Conservation (phyloP, 495 filamentous ascomycete species). For the Jackrogersella minutella region DNA sequence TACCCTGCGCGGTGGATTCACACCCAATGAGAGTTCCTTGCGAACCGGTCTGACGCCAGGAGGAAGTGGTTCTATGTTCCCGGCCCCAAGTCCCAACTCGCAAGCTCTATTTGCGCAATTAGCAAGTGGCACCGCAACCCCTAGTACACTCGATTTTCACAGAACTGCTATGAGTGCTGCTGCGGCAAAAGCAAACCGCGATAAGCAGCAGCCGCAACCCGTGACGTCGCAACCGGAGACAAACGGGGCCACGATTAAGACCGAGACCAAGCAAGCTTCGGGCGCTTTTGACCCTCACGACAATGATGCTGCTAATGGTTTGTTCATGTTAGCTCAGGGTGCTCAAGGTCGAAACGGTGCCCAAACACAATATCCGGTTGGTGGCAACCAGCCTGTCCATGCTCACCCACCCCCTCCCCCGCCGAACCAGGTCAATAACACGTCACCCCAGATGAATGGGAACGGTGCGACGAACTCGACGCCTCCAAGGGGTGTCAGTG, state of each 20-base stretch:
- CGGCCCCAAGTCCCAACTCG: conserved; percentile 85
- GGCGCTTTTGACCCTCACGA: conserved; percentile 84
- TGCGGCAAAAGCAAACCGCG: conserved; percentile 63
- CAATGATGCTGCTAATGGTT: conserved; percentile 93
- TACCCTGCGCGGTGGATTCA: conserved; percentile 79
- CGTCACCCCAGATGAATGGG: conserved; percentile 60
- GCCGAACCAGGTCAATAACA: conserved; percentile 55
- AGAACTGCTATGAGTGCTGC: conserved; percentile 87
- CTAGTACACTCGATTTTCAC: conserved; percentile 92
- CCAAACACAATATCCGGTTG: conserved; percentile 61
- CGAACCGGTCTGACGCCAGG: conserved; percentile 93
- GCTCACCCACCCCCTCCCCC: conserved; percentile 43
- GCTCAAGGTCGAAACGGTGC: conserved; percentile 73
- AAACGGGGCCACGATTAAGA: conserved; percentile 52
- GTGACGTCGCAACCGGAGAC: conserved; percentile 60
- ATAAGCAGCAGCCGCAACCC: conserved; percentile 51
- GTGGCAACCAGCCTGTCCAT: conserved; percentile 57
- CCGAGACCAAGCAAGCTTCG: conserved; percentile 54
- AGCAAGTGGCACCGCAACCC: conserved; percentile 83
- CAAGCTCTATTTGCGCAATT: conserved; percentile 81
- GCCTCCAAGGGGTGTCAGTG: conserved; percentile 65
- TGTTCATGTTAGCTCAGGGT: conserved; percentile 86
- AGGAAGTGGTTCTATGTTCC: conserved; percentile 97
- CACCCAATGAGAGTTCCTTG: conserved; percentile 95
- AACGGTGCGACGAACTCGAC: conserved; percentile 54